Base-by-base conservation (phyloP, 768 basidiomycete genomes). In the Kwoniella sp. region DNA sequence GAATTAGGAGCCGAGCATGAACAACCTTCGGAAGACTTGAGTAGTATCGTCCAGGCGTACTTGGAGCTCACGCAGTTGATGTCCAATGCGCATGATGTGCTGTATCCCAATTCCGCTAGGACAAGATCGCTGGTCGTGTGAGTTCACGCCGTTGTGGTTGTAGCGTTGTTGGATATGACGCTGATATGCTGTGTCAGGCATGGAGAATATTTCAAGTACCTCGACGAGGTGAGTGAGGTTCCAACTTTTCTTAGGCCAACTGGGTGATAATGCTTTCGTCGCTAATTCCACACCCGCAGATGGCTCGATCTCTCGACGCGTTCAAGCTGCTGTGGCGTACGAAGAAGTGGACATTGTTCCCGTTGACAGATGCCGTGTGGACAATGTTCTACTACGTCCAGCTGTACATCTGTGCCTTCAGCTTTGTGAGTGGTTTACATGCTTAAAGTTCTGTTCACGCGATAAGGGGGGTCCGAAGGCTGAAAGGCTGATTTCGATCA, bases 31-130 rank as follows among this genome's bases (percentile, higher is more conserved):
- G 75, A 73, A 34, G 79, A 80, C 55, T 63, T 68, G 22, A 68
- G 67, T 15, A 65, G 66, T 45, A 52, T 77, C 52, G 55, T 75
- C 1, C 76, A 77, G 63, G 76, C 76, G 1, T 71, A 75, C 56
- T 53, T 78, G 17, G 79, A 80, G 57, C 58, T 80, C 31, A 80
- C 79, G 13, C 79, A 78, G 54, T 50, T 74, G 56, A 75, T 75
- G 73, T 67, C 70, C 22, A 80, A 73, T 51, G 79, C 77, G 3
- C 79, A 80, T 61, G 77, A 77, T 48, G 61, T 68, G 7, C 65
- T 80, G 51, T 80, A 77, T 48, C 77, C 79, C 0, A 77, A 75
- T 58, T 61, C 76, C 20, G 72, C 73, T 0, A 59, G 73, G 45
- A 77, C 76, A 23, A 61, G 67, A 55, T 69, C 66, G 9, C 63